phyloP scores from a whole-genome alignment of 2,329 filamentous ascomycete genomes.

The Sphaerulina vaccinii region DNA sequence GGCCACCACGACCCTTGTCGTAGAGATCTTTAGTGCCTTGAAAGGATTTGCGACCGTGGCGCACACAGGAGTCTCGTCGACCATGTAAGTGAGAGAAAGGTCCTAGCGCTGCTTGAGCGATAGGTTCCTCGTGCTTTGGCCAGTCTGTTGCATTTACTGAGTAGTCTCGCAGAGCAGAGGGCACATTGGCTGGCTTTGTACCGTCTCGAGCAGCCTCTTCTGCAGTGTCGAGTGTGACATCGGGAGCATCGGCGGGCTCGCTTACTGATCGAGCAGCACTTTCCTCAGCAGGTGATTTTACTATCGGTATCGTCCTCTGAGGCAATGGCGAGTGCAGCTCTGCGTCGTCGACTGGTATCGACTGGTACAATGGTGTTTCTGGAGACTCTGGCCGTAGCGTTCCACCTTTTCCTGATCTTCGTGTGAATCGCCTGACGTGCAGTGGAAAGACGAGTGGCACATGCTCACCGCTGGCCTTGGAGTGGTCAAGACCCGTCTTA shows the following conservation, averaged over 20 bases:
- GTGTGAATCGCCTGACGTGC: conserved; percentile 29
- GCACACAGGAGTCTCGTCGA: conserved; percentile 30
- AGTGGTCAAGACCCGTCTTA: neutral
- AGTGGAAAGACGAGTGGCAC: conserved; percentile 32
- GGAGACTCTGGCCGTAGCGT: conserved; percentile 30
- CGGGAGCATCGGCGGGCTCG: neutral
- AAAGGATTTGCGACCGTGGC: conserved; percentile 33
- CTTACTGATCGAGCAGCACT: neutral
- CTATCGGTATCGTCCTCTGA: conserved; percentile 21
- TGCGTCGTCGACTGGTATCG: conserved; percentile 21
- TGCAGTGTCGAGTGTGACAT: neutral
- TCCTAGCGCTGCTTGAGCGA: neutral
- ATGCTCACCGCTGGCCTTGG: conserved; percentile 5
- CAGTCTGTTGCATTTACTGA: neutral
- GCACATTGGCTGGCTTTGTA: neutral
- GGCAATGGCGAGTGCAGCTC: conserved; percentile 28
- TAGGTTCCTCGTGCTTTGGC: neutral
- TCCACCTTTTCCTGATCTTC: conserved; percentile 25
- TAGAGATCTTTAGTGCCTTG: conserved; percentile 29
- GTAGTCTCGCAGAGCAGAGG: neutral
- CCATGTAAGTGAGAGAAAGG: conserved; percentile 28
- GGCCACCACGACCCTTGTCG: conserved; percentile 32
- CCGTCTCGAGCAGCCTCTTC: neutral
- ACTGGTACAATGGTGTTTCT: conserved; percentile 30
- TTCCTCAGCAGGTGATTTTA: conserved; percentile 13